A percentile compares a stretch with the other conserved stretches of the same genome.
Conservation (phyloP, 805 yeast species). For the Wickerhamomyces rabaulensis region DNA sequence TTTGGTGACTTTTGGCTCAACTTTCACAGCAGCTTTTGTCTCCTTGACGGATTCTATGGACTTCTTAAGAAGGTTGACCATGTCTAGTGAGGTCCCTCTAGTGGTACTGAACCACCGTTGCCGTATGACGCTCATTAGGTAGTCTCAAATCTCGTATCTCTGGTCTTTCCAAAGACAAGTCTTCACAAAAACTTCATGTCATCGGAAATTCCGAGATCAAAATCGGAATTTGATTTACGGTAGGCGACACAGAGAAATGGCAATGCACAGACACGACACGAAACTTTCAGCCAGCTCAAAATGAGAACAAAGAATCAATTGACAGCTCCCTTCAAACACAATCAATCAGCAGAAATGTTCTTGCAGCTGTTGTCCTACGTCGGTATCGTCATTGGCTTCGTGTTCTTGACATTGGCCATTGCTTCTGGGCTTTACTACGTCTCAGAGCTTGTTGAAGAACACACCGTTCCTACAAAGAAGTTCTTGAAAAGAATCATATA, state of each 20-base stretch:
- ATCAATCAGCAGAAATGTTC: conserved; percentile 38
- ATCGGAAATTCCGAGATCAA: neutral
- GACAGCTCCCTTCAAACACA: neutral
- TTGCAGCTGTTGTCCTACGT: conserved; percentile 51
- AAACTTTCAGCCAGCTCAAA: too few relatives aligned
- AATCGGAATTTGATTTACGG: neutral
- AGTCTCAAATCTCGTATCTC: too few relatives aligned
- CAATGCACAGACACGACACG: neutral
- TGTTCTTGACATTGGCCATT: conserved; percentile 57
- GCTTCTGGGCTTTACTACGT: conserved; percentile 91
- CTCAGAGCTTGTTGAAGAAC: conserved; percentile 91
- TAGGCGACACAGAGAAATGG: neutral
- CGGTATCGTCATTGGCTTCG: conserved; percentile 59
- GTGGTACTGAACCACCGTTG: neutral
- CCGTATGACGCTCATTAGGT: neutral
- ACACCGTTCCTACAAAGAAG: conserved; percentile 77
- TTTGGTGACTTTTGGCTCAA: neutral
- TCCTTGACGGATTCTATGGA: conserved; percentile 5
- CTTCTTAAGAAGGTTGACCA: conserved; percentile 1
- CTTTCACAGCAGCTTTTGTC: neutral
- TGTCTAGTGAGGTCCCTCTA: neutral
- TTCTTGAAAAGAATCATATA: conserved; percentile 61
- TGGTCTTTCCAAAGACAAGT: too few relatives aligned
- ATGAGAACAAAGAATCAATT: neutral
- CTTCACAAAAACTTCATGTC: too few relatives aligned